Evolutionary conservation across 2,329 filamentous ascomycete species (phyloP), one percentile per base, ranked within the genome.

Genomic region (Kalmusia sp.): DNA sequence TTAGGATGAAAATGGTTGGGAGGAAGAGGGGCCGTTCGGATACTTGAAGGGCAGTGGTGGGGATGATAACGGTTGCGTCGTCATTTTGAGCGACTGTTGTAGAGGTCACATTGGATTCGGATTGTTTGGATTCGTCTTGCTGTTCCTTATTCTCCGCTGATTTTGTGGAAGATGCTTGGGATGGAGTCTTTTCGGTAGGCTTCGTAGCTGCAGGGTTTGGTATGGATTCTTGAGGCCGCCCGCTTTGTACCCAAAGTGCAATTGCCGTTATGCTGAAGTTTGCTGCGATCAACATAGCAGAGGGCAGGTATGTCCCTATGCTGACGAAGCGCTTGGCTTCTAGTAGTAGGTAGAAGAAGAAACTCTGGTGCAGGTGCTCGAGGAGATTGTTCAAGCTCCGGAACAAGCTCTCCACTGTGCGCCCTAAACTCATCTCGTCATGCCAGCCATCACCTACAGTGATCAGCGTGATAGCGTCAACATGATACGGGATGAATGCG

Each of bases 261-360:
- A 98, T 93, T 4, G 93, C 92, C 81, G 93, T 96, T 71, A 99
- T 93, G 25, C 91, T 96, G 69, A 98, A 98, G 73, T 93, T 97
- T 37, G 88, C 90, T 2, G 95, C 95, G 52, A 99, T 84, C 45
- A 98, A 78, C 95, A 99, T 99, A n/a, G 95, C 95, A 64, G 92
- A 96, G 0, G 95, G 95, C 3, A 99, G 82, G 70, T 99, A 99
- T 1, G 93, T 99, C 14, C 95, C 95, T 59, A 99, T 99, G 76
- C 93, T 98, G 63, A 98, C 95, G 71, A 99, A 99, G 9, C 93
- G 87, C 66, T 95, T 91, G 25, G 88, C 85, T 62, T 96, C 89
- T 86, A 98, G 92, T 38, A 99, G 82, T 46, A 99, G 81, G 73
- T 99, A 99, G 78, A 99, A 98, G 84, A 99, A 99, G 81, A 99